Base-by-base conservation (phyloP, 805 yeast species). In the Metahyphopichia silvanorum region DNA sequence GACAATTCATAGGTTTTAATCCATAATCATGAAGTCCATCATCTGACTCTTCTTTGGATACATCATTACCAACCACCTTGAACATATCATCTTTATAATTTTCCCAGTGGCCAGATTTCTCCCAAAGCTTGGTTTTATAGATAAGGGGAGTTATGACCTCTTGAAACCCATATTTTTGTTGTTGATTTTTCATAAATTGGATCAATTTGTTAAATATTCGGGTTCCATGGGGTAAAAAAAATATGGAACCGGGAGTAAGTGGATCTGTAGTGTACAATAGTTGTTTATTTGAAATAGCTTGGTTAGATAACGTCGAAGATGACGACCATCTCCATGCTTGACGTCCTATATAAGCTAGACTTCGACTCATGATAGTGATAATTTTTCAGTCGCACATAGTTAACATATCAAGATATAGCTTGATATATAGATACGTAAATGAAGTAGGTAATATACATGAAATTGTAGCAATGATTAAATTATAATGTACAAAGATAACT, bases 1-100 rank as follows among this genome's bases (percentile, higher is more conserved):
- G 96, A 51, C 96, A 87, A 58, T 86, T 86, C 96, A 87, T 80
- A 6, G 98, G 98, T 51, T 93, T 93, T 25, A 91, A 64, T 0
- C 96, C 95, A 55, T 82, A 91, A 30, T 66, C 69, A 35, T 58
- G 62, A 13, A 35, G 28, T 21, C 43, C 42, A 11, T 30, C 37
- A 3, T 21, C 43, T 4, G 27, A 40, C 14, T 48, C 59, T 33
- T 54, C 69, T 36, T 46, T 55, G 21, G 53, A 25, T 13, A 43
- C 11, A 39, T 69, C 76, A 37, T 71, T 69, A 2, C 89, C 84
- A 36, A 75, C 81, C 2, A 89, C 96, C 47, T 77, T 73, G 54
- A 89, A 91, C 98, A 91, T 91, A 57, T 91, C 98, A 23, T 86
- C 91, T 46, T 86, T 76, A 55, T 93, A 91, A 52, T 91, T 89